Evolutionary conservation across 23 red algal species (phyloP).

Genomic region (Gracilaria domingensis): DNA sequence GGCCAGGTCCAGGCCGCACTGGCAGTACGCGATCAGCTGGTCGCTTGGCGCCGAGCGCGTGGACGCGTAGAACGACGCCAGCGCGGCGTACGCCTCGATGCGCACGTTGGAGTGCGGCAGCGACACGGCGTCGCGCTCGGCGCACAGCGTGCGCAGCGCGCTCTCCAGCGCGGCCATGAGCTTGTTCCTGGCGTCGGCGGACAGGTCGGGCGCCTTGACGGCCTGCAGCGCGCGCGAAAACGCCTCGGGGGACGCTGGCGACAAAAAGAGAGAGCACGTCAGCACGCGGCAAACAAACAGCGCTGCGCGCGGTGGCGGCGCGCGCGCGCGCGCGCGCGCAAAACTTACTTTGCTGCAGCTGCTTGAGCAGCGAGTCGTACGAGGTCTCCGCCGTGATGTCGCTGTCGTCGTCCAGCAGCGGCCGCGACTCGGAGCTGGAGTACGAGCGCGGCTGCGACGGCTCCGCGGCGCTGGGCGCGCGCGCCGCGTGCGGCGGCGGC

Average conservation of each 20-base stretch:
- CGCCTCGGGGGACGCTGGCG: not conserved
- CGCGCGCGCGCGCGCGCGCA: too few relatives aligned
- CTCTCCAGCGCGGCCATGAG: not conserved
- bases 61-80: constrained; percentile 4
- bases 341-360: constrained; percentile 28
- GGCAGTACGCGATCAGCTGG: not conserved
- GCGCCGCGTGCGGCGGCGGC: too few relatives aligned
- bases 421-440: not conserved
- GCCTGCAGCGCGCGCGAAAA: constrained; percentile 13
- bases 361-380: constrained; percentile 13
- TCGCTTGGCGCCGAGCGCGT: not conserved
- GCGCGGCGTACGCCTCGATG: not conserved
- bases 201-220: constrained; percentile 2
- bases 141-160: not conserved
- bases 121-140: not conserved
- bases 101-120: not conserved
- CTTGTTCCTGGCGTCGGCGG: not conserved
- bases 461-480: not conserved
- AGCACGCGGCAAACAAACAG: too few relatives aligned
- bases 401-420: constrained; percentile 6
- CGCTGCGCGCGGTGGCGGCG: too few relatives aligned
- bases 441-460: not conserved
- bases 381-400: constrained; percentile 6
- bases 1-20: not conserved
- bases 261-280: not conserved